phyloP scores from a whole-genome alignment of 208 protist species.

The Acanthamoeba healyi region DNA sequence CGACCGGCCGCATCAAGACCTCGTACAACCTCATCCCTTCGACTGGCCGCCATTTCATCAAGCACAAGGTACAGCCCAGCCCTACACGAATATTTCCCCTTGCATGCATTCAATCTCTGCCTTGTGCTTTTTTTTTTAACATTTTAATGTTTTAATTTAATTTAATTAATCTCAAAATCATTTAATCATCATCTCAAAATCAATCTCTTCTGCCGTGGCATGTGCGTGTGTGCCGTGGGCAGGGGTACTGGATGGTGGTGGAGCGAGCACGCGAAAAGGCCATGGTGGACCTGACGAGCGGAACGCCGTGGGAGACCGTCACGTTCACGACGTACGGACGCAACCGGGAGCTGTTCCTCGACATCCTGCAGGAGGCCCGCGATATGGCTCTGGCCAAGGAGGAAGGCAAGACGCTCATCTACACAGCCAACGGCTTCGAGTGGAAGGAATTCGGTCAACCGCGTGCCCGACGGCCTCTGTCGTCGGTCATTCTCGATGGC shows the following conservation, averaged over 20 bases:
- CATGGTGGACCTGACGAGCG: conserved; percentile 75
- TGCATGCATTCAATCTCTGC: too few relatives aligned
- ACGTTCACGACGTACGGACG: conserved; percentile 77
- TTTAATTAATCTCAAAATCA: neutral
- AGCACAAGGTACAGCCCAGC: conserved; percentile 65
- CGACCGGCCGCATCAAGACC: conserved; percentile 13
- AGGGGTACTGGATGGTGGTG: conserved; percentile 64
- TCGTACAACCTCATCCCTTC: conserved; percentile 43
- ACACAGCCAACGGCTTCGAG: conserved; percentile 76
- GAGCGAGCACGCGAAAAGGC: conserved; percentile 76
- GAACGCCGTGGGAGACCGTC: conserved; percentile 79
- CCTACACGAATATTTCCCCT: too few relatives aligned
- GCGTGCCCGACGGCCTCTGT: conserved; percentile 86
- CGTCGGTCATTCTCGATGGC: conserved; percentile 93
- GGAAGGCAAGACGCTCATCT: conserved; percentile 77
- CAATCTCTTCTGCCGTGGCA: too few relatives aligned
- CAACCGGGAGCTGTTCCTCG: conserved; percentile 36
- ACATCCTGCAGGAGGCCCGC: conserved; percentile 61
- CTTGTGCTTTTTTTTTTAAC: too few relatives aligned
- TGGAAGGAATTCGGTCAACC: conserved; percentile 77
- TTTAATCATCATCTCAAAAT: too few relatives aligned
- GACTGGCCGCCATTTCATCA: conserved; percentile 47
- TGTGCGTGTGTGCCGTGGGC: neutral
- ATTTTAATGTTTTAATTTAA: neutral
- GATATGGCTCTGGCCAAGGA: conserved; percentile 60